Evolutionary conservation across 164 flowering plant species (phyloP).

Genomic region (Umbilicus rupestris): DNA sequence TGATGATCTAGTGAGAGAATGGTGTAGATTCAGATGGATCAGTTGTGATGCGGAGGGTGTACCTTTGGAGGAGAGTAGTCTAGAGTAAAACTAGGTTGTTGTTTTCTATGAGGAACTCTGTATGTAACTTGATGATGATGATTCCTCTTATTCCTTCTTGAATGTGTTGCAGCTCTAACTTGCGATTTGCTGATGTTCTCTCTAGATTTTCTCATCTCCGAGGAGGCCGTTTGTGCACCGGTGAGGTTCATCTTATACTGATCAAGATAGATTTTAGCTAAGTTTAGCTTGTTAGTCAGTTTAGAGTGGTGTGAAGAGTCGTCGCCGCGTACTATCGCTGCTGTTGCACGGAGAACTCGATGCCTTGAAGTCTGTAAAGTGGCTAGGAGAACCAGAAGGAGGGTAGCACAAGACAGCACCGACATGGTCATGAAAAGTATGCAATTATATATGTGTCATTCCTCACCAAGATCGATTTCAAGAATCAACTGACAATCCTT

Average conservation of each 20-base stretch:
- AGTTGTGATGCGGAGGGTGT: conserved; percentile 69
- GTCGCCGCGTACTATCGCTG: too few species aligned
- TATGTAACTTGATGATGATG: conserved; percentile 20
- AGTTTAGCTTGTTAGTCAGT: not conserved
- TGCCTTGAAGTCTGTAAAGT: not conserved
- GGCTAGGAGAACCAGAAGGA: not conserved
- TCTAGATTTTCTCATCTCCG: too few species aligned
- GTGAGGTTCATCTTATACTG: not conserved
- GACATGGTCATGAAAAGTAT: not conserved
- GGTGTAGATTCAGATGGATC: too few species aligned
- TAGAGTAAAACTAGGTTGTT: conserved; percentile 25
- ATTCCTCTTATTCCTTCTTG: not conserved
- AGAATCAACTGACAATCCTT: too few species aligned
- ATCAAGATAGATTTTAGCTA: too few species aligned
- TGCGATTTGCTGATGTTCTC: not conserved
- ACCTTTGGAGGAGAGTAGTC: conserved; percentile 60
- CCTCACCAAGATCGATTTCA: too few species aligned
- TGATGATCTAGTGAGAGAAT: not conserved
- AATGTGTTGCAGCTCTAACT: not conserved
- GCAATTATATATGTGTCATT: too few species aligned
- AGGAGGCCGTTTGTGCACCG: not conserved
- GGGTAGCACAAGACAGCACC: not conserved
- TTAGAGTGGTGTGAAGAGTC: not conserved
- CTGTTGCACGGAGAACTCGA: not conserved
- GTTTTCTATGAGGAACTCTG: conserved; percentile 25